These are phyloP conservation scores for Ogataea allantospora DNA, from an alignment of 805 yeast species.

Conservation along the genomic window DNA sequence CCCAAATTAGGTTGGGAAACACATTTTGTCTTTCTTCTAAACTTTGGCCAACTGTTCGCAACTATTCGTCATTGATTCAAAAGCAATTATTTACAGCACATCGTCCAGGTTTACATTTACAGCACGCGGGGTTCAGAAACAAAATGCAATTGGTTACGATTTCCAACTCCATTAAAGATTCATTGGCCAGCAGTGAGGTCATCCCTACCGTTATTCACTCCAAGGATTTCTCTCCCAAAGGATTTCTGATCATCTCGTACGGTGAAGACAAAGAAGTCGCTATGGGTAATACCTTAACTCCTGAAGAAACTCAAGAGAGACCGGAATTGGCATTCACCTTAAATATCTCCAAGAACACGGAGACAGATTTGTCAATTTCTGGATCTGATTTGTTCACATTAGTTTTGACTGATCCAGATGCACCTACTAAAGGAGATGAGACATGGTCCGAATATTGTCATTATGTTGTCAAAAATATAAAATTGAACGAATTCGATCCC, in stretches of 20 bases:
- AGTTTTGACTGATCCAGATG: conserved; percentile 90
- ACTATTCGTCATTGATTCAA: conserved; percentile 1
- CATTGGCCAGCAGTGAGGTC: conserved; percentile 47
- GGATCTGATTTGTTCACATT: conserved; percentile 61
- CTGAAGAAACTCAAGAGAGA: conserved; percentile 60
- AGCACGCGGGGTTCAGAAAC: conserved; percentile 1
- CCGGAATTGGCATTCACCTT: conserved; percentile 71
- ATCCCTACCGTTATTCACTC: conserved; percentile 53
- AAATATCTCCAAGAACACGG: conserved; percentile 29
- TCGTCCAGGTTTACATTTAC: conserved; percentile 1
- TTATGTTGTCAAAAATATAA: conserved; percentile 59
- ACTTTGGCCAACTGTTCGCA: neutral
- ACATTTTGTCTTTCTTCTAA: neutral
- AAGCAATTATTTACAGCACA: neutral
- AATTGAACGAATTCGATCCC: conserved; percentile 39
- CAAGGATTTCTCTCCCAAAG: conserved; percentile 39
- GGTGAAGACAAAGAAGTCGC: conserved; percentile 62
- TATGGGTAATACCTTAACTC: conserved; percentile 71
- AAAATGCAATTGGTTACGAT: conserved; percentile 44
- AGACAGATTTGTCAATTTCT: conserved; percentile 41
- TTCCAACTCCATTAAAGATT: conserved; percentile 53
- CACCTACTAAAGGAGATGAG: conserved; percentile 78
- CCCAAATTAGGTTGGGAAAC: conserved; percentile 5
- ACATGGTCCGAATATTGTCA: conserved; percentile 90
- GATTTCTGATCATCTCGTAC: conserved; percentile 63